These are phyloP conservation scores for Aspergillus incahuasiensis DNA, from an alignment of 495 filamentous ascomycete genomes.

Conservation along the genomic window DNA sequence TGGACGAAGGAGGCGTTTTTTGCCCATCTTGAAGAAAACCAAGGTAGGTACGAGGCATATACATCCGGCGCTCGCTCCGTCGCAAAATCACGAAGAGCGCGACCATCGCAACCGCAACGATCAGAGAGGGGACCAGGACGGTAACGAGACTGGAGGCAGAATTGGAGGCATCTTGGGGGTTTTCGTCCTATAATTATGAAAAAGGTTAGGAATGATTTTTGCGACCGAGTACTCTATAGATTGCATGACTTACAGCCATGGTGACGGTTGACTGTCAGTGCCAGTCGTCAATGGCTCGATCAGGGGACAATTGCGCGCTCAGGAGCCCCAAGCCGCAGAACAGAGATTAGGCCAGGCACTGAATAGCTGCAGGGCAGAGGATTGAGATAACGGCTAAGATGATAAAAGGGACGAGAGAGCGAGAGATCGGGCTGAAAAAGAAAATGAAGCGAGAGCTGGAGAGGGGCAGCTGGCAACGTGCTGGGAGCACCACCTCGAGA, in stretches of 20 bases:
- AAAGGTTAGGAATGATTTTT: slow-evolving; percentile 8
- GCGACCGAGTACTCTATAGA: background rate
- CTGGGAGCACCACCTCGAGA: background rate
- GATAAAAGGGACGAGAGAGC: background rate
- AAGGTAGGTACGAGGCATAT: slow-evolving; percentile 85
- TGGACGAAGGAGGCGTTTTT: slow-evolving; percentile 62
- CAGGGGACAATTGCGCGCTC: background rate
- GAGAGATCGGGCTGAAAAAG: background rate
- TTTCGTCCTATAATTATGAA: slow-evolving; percentile 15
- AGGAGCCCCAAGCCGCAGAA: background rate
- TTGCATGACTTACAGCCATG: slow-evolving; percentile 26
- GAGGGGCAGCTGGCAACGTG: background rate
- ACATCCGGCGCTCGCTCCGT: slow-evolving; percentile 65
- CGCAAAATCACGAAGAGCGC: slow-evolving; percentile 74
- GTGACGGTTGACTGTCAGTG: slow-evolving; percentile 8
- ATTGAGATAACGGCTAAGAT: background rate
- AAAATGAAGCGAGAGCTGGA: background rate
- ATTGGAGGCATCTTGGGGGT: slow-evolving; percentile 27
- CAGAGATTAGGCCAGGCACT: background rate
- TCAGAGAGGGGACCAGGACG: slow-evolving; percentile 64
- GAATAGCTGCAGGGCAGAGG: background rate
- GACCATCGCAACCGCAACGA: slow-evolving; percentile 62
- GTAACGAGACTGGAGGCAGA: slow-evolving; percentile 58
- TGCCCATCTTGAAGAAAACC: slow-evolving; percentile 64
- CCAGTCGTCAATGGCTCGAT: background rate